Conservation (phyloP, 331 rosid species). For the Erythrophleum ivorense region DNA sequence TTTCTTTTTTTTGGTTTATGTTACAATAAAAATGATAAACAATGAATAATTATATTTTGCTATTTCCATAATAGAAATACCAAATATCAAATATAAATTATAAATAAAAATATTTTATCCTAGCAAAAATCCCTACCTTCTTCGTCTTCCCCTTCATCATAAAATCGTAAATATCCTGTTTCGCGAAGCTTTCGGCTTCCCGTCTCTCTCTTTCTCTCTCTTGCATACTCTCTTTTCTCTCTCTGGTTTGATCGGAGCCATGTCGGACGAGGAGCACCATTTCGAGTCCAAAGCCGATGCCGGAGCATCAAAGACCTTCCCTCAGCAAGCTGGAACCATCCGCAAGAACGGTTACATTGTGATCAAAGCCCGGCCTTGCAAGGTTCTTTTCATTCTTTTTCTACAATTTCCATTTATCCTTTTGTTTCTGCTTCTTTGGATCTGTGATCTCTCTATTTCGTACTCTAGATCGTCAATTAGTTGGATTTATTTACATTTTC, state of each 20-base stretch:
- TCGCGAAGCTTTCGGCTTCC: neutral
- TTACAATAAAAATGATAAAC: too few species aligned
- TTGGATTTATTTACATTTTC: neutral
- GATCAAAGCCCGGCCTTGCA: constrained; percentile 72
- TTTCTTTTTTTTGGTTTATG: too few species aligned
- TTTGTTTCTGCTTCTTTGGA: neutral
- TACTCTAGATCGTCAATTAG: neutral
- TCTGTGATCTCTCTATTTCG: neutral
- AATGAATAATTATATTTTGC: too few species aligned
- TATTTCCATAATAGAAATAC: too few species aligned
- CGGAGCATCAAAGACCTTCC: constrained; percentile 78
- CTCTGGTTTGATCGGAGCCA: constrained; percentile 32
- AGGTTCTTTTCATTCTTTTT: constrained; percentile 41
- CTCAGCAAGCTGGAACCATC: constrained; percentile 79
- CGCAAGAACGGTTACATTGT: constrained; percentile 78
- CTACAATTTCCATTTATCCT: neutral
- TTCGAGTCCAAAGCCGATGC: constrained; percentile 82
- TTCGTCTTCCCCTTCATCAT: neutral
- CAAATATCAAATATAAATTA: neutral
- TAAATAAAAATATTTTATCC: neutral
- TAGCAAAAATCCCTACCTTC: neutral
- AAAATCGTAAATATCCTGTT: neutral
- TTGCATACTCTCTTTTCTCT: neutral
- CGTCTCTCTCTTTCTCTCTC: neutral
- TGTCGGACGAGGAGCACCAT: constrained; percentile 88